Percentiles rank a stretch among this genome's conserved stretches.
phyloP scores from a whole-genome alignment of 495 filamentous ascomycete species.

The Penicillium taxi region DNA sequence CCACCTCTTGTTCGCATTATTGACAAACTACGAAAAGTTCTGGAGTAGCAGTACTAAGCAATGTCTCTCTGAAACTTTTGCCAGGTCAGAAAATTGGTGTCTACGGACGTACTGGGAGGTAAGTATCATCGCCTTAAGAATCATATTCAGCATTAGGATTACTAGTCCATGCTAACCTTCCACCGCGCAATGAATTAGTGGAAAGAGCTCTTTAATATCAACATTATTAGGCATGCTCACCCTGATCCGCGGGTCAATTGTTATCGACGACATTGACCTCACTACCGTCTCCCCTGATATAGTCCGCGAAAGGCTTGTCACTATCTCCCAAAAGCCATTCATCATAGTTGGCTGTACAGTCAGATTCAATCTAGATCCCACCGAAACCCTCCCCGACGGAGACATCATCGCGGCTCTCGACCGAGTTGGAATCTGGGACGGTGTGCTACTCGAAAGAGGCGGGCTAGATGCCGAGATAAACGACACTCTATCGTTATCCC shows the following conservation, averaged over 20 bases:
- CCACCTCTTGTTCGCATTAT: neutral
- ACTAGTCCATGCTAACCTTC: neutral
- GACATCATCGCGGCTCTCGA: constrained; percentile 1
- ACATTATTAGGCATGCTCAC: neutral
- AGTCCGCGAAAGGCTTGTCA: constrained; percentile 2
- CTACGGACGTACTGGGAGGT: constrained; percentile 1
- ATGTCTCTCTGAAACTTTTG: neutral
- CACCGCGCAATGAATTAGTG: neutral
- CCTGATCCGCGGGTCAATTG: neutral
- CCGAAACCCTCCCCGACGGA: neutral
- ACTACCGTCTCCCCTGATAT: neutral
- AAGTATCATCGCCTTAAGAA: neutral
- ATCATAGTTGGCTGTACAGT: constrained; percentile 2
- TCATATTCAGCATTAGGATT: too few relatives aligned
- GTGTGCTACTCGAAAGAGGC: neutral
- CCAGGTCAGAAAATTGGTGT: constrained; percentile 1
- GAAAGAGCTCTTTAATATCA: constrained; percentile 1
- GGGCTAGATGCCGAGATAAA: constrained; percentile 1
- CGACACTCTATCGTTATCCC: neutral
- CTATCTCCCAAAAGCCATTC: neutral
- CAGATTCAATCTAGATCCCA: neutral
- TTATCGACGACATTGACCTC: constrained; percentile 1
- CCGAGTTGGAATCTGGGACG: constrained; percentile 1
- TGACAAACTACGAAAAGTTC: neutral
- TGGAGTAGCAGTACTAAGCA: neutral